These are phyloP conservation scores for Fusarium nurragi DNA, from an alignment of 2,329 filamentous ascomycete species.

Conservation along the genomic window DNA sequence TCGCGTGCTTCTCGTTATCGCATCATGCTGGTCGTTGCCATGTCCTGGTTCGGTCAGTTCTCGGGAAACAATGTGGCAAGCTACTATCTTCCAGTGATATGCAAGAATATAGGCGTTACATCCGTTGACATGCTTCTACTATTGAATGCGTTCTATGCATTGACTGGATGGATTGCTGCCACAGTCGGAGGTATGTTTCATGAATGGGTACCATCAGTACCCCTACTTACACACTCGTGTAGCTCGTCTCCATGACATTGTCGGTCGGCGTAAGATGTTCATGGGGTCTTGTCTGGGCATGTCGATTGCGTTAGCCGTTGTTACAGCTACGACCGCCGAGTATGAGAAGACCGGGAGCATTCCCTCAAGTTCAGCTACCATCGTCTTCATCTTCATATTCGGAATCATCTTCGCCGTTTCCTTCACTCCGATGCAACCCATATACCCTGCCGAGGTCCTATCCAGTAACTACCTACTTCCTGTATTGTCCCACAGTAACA, in stretches of 20 bases:
- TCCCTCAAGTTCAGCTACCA: conserved; percentile 2
- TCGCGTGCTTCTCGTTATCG: conserved; percentile 6
- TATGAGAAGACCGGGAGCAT: conserved; percentile 4
- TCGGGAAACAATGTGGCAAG: conserved; percentile 8
- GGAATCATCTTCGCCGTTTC: conserved; percentile 4
- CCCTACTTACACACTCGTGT: too few relatives aligned
- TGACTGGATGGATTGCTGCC: conserved; percentile 14
- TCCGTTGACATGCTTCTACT: conserved; percentile 4
- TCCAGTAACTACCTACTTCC: background rate
- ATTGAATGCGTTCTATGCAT: conserved; percentile 5
- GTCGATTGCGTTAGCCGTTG: conserved; percentile 1
- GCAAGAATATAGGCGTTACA: conserved; percentile 3
- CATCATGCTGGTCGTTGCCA: background rate
- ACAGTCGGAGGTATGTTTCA: conserved; percentile 11
- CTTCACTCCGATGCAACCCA: conserved; percentile 16
- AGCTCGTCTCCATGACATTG: conserved; percentile 12
- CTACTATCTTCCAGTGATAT: conserved; percentile 14
- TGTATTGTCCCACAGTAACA: rapidly evolving
- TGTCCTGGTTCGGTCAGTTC: conserved; percentile 21
- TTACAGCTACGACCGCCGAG: conserved; percentile 2
- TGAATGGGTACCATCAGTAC: too few relatives aligned
- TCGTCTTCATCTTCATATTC: conserved; percentile 16
- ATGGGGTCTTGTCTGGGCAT: conserved; percentile 13
- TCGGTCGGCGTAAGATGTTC: conserved; percentile 11
- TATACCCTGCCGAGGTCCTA: conserved; percentile 9